Base-by-base conservation (phyloP, 2,329 filamentous ascomycete species). In the Clarireedia homoeocarpa region DNA sequence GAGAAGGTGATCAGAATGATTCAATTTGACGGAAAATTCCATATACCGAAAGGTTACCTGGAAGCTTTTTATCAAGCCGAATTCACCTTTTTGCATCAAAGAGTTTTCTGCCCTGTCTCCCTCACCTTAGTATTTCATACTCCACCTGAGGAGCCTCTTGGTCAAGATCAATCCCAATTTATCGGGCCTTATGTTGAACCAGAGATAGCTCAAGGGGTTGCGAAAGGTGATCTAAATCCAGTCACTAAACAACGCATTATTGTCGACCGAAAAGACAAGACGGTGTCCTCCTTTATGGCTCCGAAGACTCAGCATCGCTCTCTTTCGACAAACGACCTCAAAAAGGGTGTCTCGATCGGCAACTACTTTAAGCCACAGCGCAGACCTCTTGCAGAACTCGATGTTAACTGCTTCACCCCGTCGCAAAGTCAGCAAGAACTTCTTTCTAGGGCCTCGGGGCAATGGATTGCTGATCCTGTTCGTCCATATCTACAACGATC, bases 31-130 rank as follows among this genome's bases (percentile, higher is more conserved):
- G 91, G 90, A 17, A 91, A 95, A 69, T 86, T 84, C 64, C 81
- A 81, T 53, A 80, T 99, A 9, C 91, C 94, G 0, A 75, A 84
- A 40, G 86, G 88, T 59, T 99, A 97, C 68, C 74, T 94, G 27
- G 83, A 88, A 6, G 77, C 82, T 20, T 99, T 97, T 69, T 81
- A 83, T 59, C 85, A 92, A 68, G 94, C 94, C 0, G 94, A 99
- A 71, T 76, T 89, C 63, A 97, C 94, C 0, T 99, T 99, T 67
- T 74, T 96, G 17, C 88, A 97, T 67, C 94, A 96, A 73, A 88
- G 94, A 72, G 92, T 97, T 3, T 99, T 89, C 70, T 97, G 92
- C 69, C 91, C 92, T 0, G 74, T 77, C 39, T 77, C 80, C 44
- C 77, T 85, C 57, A 75, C 83, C 59, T 72, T 97, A 46, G 88